Percentiles rank a stretch among this genome's conserved stretches.
Conservation (phyloP, 495 filamentous ascomycete species). For the Jackrogersella multiformis region DNA sequence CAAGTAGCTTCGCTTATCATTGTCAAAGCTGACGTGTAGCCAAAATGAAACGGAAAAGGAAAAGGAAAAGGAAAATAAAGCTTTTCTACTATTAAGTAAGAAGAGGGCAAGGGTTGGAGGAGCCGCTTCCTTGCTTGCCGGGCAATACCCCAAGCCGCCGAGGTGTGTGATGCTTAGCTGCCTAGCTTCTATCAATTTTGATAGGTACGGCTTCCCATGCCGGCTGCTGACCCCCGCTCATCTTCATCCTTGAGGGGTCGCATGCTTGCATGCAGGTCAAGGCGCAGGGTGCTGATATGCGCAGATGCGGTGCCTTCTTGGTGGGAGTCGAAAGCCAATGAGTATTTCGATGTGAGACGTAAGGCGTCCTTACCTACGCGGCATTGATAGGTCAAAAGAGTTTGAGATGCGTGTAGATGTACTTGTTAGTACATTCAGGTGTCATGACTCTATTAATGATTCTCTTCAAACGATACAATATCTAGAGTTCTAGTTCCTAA, state of each 20-base stretch:
- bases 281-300: constrained; percentile 24
- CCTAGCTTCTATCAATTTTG: constrained; percentile 20
- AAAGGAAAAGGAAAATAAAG: constrained; percentile 26
- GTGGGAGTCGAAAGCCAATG: constrained; percentile 20
- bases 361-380: not conserved
- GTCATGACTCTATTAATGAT: too few species aligned
- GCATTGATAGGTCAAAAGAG: not conserved
- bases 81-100: not conserved
- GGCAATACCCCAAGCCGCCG: constrained; percentile 36
- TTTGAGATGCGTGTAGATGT: not conserved
- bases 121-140: constrained; percentile 31
- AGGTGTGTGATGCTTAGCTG: constrained; percentile 33
- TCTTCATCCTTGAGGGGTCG: constrained; percentile 32
- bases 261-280: constrained; percentile 31
- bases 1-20: constrained; percentile 9
- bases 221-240: constrained; percentile 14
- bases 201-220: constrained; percentile 35
- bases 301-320: constrained; percentile 4
- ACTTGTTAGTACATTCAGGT: too few species aligned
- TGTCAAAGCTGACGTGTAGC: constrained; percentile 8
- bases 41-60: constrained; percentile 3
- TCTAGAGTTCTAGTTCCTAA: not conserved
- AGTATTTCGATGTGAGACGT: constrained; percentile 9
- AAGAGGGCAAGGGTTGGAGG: constrained; percentile 17
- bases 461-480: too few species aligned